Conservation (phyloP, 495 filamentous ascomycete species). For the Venustampulla echinocandica region DNA sequence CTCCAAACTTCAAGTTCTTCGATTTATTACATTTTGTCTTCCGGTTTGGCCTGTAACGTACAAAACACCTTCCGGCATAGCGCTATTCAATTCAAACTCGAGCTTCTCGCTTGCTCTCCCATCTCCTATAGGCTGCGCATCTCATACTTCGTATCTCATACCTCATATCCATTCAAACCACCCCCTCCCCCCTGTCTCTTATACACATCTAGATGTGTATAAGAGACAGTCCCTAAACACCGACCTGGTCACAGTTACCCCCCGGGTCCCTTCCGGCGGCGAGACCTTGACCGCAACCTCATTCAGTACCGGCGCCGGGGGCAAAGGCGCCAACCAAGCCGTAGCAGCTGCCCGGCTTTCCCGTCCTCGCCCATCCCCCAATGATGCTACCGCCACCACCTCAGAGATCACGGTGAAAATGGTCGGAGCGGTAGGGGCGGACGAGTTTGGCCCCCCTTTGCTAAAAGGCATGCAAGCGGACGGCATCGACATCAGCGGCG, state of each 20-base stretch:
- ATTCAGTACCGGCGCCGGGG: conserved; percentile 74
- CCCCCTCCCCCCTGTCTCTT: no score
- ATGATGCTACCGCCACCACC: conserved; percentile 8
- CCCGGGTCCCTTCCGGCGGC: conserved; percentile 71
- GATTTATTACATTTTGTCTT: no score
- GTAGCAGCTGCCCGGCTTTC: conserved; percentile 64
- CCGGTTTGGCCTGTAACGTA: no score
- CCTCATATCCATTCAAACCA: no score
- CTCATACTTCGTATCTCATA: no score
- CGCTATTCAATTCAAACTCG: no score
- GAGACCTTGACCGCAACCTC: conserved; percentile 79
- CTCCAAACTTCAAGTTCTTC: background rate
- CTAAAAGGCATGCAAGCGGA: conserved; percentile 42
- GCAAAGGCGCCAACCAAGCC: conserved; percentile 95
- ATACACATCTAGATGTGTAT: no score
- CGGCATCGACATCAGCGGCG: conserved; percentile 52
- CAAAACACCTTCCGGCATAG: no score
- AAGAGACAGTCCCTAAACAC: conserved; percentile 94
- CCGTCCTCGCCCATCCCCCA: conserved; percentile 16
- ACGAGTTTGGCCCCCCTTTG: conserved; percentile 39
- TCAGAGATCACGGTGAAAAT: conserved; percentile 57
- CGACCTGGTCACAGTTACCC: conserved; percentile 80
- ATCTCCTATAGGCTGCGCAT: no score
- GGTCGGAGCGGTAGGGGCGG: conserved; percentile 73
- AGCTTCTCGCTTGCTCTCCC: no score